Conservation (phyloP, 176 grass and related monocot species). For the Ensete glaucum region DNA sequence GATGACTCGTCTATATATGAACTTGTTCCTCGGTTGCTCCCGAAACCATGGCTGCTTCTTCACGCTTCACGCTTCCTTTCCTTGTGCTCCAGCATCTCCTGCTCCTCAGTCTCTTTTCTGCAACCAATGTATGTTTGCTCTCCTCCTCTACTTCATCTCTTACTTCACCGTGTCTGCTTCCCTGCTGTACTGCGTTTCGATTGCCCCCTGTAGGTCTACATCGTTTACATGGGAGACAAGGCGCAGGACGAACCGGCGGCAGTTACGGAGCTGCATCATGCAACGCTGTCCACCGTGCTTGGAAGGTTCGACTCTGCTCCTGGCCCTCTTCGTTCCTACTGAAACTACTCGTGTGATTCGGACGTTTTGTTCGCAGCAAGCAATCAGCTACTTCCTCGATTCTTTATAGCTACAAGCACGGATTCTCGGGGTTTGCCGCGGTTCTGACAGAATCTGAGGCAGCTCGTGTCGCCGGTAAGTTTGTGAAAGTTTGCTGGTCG, state of each 20-base stretch:
- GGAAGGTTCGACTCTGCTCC: constrained; percentile 41
- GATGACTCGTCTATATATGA: background rate
- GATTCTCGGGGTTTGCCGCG: constrained; percentile 95
- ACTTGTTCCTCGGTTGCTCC: background rate
- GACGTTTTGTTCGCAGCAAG: constrained; percentile 37
- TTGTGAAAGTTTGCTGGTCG: background rate
- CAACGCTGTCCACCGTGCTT: constrained; percentile 60
- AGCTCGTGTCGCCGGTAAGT: constrained; percentile 42
- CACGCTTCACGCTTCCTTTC: background rate
- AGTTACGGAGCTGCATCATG: constrained; percentile 58
- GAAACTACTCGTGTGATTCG: background rate
- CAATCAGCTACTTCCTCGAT: constrained; percentile 54
- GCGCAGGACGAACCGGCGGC: constrained; percentile 29
- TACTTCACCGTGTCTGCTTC: background rate
- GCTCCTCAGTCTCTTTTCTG: constrained; percentile 28
- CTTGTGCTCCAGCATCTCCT: constrained; percentile 28
- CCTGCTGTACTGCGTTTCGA: background rate
- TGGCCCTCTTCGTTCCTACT: background rate
- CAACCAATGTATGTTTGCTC: constrained; percentile 47
- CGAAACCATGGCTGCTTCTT: background rate
- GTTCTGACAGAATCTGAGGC: constrained; percentile 56
- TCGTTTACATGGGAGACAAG: constrained; percentile 92
- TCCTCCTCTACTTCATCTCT: background rate
- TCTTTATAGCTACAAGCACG: constrained; percentile 87
- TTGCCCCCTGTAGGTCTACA: constrained; percentile 54